Base-by-base conservation (phyloP, 2,329 filamentous ascomycete species). In the Pseudopithomyces chartarum region DNA sequence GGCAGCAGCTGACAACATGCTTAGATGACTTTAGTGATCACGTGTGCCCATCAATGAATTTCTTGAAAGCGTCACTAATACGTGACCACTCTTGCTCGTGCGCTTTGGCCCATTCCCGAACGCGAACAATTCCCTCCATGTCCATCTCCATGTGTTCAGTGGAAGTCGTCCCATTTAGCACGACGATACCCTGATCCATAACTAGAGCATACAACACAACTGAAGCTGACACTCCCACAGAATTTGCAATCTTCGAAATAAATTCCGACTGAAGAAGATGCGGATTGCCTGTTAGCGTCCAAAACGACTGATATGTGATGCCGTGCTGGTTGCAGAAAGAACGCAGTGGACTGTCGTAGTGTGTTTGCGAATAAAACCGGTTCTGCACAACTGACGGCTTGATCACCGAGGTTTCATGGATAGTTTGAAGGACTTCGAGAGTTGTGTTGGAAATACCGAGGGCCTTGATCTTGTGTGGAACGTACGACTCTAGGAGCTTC, bases 371-470 rank as follows among this genome's bases (percentile, higher is more conserved):
- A 67, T 88, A 84, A 75, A 95, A 91, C 1, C 89, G 84, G 68
- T 95, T 94, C 76, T 95, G 91, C 5, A 93, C 87, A 1, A 92
- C 82, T 1, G 83, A 79, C 0, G 85, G 85, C 61, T 82, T 84
- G 63, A 86, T 68, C 0, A 65, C 75, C 3, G 79, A 78, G 17
- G 76, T 65, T 3, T 78, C 67, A 56, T 81, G 80, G 1, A 92
- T 75, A 4, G 76, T 73, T 51, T 82, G 71, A 0, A 95, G 79
- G 1, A 85, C 73, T 0, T 80, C 71, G 1, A 89, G 75, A n/a
- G 80, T 78, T n/a, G 85, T 84, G 73, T 95, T 95, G 52, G 89
- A 92, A 54, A 95, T 88, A 39, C 91, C 91, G 7, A 95, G 79
- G 29, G 85, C 81, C 39, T 85, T 86, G 60, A 93, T 86, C 42